phyloP scores from a whole-genome alignment of 192 early-diverging fungal species.

The Coemansia sp. region DNA sequence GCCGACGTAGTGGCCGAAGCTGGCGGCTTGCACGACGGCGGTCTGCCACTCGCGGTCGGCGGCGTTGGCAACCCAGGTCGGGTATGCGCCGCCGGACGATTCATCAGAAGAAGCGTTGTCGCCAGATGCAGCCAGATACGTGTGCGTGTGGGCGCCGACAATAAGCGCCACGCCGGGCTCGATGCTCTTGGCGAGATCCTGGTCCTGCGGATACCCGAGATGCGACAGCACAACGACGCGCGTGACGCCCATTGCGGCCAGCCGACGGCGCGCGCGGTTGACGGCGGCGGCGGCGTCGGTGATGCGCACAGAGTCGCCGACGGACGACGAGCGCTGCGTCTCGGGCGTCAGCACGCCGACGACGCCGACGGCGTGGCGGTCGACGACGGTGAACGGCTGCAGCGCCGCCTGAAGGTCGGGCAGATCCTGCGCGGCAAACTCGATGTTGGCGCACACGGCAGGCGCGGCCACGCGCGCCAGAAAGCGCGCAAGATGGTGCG shows the following conservation, averaged over 20 bases:
- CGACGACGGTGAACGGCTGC: slow-evolving; percentile 72
- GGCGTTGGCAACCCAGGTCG: slow-evolving; percentile 57
- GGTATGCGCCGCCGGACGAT: slow-evolving; percentile 60
- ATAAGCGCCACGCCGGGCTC: slow-evolving; percentile 63
- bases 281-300: slow-evolving; percentile 63
- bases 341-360: slow-evolving; percentile 70
- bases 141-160: slow-evolving; percentile 80
- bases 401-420: slow-evolving; percentile 57
- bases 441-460: slow-evolving; percentile 70
- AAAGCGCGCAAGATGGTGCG: slow-evolving; percentile 58
- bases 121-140: slow-evolving; percentile 57
- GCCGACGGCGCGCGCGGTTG: slow-evolving; percentile 60
- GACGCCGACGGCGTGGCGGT: slow-evolving; percentile 67
- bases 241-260: slow-evolving; percentile 65
- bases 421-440: slow-evolving; percentile 38
- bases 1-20: slow-evolving; percentile 70
- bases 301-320: slow-evolving; percentile 55
- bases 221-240: slow-evolving; percentile 73
- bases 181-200: slow-evolving; percentile 59
- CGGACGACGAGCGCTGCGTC: slow-evolving; percentile 58
- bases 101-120: slow-evolving; percentile 8
- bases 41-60: slow-evolving; percentile 66
- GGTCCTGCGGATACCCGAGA: slow-evolving; percentile 70
- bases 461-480: slow-evolving; percentile 63
- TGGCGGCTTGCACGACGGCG: slow-evolving; percentile 73